phyloP scores from a whole-genome alignment of 352 stramenopile species.

The Albugo laibachii region DNA sequence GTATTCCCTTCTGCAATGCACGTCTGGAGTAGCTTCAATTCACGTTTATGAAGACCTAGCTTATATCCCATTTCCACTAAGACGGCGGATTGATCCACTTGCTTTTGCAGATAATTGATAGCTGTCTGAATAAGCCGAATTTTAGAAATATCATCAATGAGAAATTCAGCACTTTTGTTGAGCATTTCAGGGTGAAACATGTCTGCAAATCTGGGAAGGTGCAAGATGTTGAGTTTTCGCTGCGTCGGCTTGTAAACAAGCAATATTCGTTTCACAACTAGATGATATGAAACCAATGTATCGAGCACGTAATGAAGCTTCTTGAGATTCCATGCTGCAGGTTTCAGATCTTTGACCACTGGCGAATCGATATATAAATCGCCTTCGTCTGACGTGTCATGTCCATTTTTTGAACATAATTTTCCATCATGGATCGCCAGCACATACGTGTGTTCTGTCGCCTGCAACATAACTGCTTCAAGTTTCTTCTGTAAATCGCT shows the following conservation, averaged over 20 bases:
- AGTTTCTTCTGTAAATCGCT: conserved; percentile 14
- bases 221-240: conserved; percentile 57
- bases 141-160: conserved; percentile 65
- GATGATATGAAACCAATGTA: conserved; percentile 49
- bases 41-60: conserved; percentile 32
- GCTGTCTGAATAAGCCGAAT: conserved; percentile 30
- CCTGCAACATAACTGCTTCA: too few relatives aligned
- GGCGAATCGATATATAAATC: too few relatives aligned
- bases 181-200: conserved; percentile 45
- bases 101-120: conserved; percentile 32
- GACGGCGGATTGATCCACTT: conserved; percentile 39
- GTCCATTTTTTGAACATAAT: conserved; percentile 7
- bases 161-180: conserved; percentile 45
- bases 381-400: too few relatives aligned
- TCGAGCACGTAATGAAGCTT: conserved; percentile 55
- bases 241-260: conserved; percentile 38
- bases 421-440: too few relatives aligned
- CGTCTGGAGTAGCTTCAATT: conserved; percentile 36
- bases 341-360: too few relatives aligned
- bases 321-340: conserved; percentile 25
- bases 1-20: conserved; percentile 56
- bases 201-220: conserved; percentile 43
- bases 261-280: conserved; percentile 60
- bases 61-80: conserved; percentile 49
- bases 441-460: too few relatives aligned